Evolutionary conservation across 2,329 filamentous ascomycete genomes (phyloP).

Genomic region (Bisporella sp.): DNA sequence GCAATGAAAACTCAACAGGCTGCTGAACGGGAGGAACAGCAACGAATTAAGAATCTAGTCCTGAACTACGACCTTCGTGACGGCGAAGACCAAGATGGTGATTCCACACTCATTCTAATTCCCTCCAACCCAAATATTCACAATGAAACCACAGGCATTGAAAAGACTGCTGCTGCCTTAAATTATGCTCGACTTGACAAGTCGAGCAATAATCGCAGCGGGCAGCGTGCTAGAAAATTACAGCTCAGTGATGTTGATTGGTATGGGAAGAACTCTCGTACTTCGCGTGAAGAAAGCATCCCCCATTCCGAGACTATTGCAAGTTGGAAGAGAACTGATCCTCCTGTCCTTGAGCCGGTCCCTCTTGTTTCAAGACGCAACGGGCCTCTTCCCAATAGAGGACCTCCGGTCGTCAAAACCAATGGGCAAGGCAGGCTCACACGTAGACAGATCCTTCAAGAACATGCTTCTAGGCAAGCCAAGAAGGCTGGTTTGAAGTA

Average conservation of each 20-base stretch:
- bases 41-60: slow-evolving; percentile 96
- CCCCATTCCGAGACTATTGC: not conserved
- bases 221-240: slow-evolving; percentile 80
- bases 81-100: slow-evolving; percentile 74
- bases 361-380: not conserved
- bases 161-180: slow-evolving; percentile 39
- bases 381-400: not conserved
- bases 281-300: slow-evolving; percentile 11
- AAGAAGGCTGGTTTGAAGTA: slow-evolving; percentile 4
- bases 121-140: slow-evolving; percentile 45
- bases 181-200: slow-evolving; percentile 27
- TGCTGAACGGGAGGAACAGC: slow-evolving; percentile 91
- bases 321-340: not conserved
- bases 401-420: slow-evolving; percentile 3
- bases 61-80: slow-evolving; percentile 93
- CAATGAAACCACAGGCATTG: slow-evolving; percentile 45
- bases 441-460: slow-evolving; percentile 18
- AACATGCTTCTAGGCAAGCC: slow-evolving; percentile 14
- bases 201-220: slow-evolving; percentile 41
- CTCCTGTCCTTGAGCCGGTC: not conserved
- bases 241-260: slow-evolving; percentile 97
- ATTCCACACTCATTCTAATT: slow-evolving; percentile 37
- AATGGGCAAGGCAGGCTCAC: slow-evolving; percentile 13
- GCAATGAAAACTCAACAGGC: slow-evolving; percentile 95
- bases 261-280: slow-evolving; percentile 45